These are phyloP conservation scores for Coemansia erecta DNA, from an alignment of 192 early-diverging fungal species.

Conservation along the genomic window DNA sequence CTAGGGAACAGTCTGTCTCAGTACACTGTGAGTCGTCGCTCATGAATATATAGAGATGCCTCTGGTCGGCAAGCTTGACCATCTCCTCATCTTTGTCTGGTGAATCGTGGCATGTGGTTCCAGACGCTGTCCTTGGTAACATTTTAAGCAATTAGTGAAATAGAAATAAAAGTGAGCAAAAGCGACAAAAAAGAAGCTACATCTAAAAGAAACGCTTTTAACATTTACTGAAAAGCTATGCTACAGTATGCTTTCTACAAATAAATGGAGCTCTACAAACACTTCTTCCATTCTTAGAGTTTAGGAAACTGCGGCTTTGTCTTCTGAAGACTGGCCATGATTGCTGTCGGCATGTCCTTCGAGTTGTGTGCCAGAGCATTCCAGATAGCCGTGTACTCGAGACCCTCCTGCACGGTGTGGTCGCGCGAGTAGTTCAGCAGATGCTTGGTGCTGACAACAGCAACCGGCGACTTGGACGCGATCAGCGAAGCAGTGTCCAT, in stretches of 20 bases:
- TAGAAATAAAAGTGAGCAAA: not conserved
- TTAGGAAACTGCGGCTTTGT: slow-evolving; percentile 46
- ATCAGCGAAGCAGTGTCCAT: slow-evolving; percentile 70
- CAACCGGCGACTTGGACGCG: slow-evolving; percentile 88
- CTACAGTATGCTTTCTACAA: no score
- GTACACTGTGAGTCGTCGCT: no score
- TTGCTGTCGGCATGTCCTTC: slow-evolving; percentile 44
- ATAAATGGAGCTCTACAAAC: not conserved
- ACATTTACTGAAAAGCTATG: no score
- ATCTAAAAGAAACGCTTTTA: no score
- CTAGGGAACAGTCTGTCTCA: not conserved
- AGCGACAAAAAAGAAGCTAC: not conserved
- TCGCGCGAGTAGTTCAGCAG: slow-evolving; percentile 89
- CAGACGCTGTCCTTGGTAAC: no score
- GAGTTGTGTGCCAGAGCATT: slow-evolving; percentile 81
- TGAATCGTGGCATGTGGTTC: no score
- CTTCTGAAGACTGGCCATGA: slow-evolving; percentile 37
- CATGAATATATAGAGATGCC: no score
- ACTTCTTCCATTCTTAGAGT: slow-evolving; percentile 23
- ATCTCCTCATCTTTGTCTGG: no score
- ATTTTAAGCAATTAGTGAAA: not conserved
- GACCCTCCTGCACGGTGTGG: slow-evolving; percentile 84
- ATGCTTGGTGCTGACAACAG: slow-evolving; percentile 82
- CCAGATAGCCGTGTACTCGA: slow-evolving; percentile 87
- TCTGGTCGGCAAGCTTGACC: no score